Percentiles rank a stretch among this genome's conserved stretches.
These are phyloP conservation scores for Davidsoniella australis DNA, from an alignment of 2,329 filamentous ascomycete species.

Conservation along the genomic window DNA sequence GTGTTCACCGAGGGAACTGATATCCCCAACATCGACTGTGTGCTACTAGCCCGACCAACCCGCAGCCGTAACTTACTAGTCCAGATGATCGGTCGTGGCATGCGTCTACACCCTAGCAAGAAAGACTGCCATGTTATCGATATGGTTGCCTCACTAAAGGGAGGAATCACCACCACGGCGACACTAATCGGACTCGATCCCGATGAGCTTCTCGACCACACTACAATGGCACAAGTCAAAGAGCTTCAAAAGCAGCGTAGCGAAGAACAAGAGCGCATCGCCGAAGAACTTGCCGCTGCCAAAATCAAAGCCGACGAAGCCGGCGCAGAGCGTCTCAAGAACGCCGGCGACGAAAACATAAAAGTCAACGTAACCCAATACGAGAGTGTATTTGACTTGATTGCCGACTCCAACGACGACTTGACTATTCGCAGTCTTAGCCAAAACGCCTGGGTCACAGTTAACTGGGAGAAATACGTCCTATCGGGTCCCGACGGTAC, in stretches of 20 bases:
- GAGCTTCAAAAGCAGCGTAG: conserved; percentile 25
- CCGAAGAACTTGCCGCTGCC: background rate
- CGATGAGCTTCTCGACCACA: conserved; percentile 52
- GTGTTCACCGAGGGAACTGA: conserved; percentile 97
- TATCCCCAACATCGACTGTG: conserved; percentile 91
- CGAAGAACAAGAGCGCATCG: conserved; percentile 19
- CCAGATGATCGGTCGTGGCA: conserved; percentile 93
- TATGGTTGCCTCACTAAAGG: conserved; percentile 73
- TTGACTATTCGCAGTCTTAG: conserved; percentile 63
- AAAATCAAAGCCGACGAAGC: conserved; percentile 9
- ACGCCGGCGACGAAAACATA: background rate
- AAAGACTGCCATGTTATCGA: conserved; percentile 87
- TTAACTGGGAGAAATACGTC: conserved; percentile 53
- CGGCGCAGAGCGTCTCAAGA: background rate
- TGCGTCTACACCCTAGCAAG: conserved; percentile 69
- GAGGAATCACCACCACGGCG: conserved; percentile 76
- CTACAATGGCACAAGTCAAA: conserved; percentile 29
- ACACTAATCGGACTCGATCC: conserved; percentile 90
- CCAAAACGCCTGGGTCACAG: conserved; percentile 64
- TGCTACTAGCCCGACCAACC: conserved; percentile 75
- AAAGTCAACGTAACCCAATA: conserved; percentile 74
- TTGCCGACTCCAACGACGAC: conserved; percentile 66
- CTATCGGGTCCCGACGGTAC: conserved; percentile 50
- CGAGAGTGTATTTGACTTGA: conserved; percentile 76
- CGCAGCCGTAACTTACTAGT: conserved; percentile 83